Conservation (phyloP, 73 alveolate species). For the Paramecium caudatum region DNA sequence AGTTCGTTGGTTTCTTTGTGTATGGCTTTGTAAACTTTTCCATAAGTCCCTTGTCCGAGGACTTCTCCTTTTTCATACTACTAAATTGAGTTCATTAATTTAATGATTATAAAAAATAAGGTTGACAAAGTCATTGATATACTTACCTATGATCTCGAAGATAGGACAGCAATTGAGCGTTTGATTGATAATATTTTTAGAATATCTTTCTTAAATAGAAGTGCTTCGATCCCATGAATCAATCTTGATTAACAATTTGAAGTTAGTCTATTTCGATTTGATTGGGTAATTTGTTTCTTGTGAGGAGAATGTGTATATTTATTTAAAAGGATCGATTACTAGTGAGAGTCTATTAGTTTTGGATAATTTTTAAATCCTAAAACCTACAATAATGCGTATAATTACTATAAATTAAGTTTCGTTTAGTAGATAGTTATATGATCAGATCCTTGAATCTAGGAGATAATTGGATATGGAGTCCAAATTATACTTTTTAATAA, state of each 20-base stretch:
- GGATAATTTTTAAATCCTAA: constrained; percentile 1
- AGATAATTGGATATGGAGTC: constrained; percentile 13
- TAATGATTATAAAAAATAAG: constrained; percentile 37
- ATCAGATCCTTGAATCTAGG: constrained; percentile 4
- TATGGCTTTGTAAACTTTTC: constrained; percentile 53
- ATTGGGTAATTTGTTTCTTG: background rate
- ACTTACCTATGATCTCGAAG: background rate
- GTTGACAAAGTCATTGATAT: constrained; percentile 10
- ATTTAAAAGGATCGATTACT: background rate
- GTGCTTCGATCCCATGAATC: background rate
- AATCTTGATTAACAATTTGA: background rate
- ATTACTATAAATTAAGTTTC: constrained; percentile 7
- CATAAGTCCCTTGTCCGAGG: constrained; percentile 73
- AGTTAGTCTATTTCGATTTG: constrained; percentile 1
- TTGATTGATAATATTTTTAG: background rate
- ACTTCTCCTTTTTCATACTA: constrained; percentile 6
- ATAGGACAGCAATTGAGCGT: background rate
- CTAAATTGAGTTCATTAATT: constrained; percentile 8
- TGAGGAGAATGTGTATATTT: background rate
- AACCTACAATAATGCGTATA: constrained; percentile 51
- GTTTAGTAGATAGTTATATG: constrained; percentile 11
- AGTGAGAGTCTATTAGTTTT: background rate
- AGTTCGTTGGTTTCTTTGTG: constrained; percentile 39
- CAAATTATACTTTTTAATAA: constrained; percentile 17
- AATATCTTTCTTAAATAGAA: background rate